Evolutionary conservation across 2,329 filamentous ascomycete species (phyloP).

Genomic region (Colletotrichum sp.): DNA sequence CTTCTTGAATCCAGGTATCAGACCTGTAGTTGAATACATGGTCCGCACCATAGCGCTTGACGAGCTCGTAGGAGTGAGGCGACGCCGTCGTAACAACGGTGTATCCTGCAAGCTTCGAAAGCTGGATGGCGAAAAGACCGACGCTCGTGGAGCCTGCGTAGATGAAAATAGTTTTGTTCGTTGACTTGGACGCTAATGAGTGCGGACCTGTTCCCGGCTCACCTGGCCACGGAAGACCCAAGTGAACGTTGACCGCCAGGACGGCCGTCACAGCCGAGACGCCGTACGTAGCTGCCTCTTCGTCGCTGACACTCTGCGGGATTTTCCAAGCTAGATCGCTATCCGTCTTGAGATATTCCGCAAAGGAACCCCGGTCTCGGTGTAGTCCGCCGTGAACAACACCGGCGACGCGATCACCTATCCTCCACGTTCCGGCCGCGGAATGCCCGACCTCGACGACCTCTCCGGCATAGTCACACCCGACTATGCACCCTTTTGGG

Average conservation of each 20-base stretch:
- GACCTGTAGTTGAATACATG: constrained; percentile 49
- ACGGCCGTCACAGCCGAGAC: constrained; percentile 29
- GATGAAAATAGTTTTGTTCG: constrained; percentile 22
- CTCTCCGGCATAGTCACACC: constrained; percentile 35
- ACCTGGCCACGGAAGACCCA: constrained; percentile 24
- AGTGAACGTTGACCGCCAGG: constrained; percentile 26
- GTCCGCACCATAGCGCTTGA: constrained; percentile 48
- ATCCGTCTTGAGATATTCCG: constrained; percentile 27
- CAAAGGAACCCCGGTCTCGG: constrained; percentile 29
- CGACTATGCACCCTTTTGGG: constrained; percentile 29
- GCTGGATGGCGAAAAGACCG: constrained; percentile 12
- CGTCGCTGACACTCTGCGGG: constrained; percentile 24
- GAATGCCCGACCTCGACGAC: constrained; percentile 32
- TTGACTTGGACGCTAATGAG: neutral
- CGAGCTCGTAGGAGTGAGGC: constrained; percentile 39
- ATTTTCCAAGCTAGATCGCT: constrained; percentile 28
- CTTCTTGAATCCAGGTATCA: neutral
- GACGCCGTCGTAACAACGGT: constrained; percentile 6
- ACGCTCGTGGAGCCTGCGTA: constrained; percentile 28
- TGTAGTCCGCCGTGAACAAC: constrained; percentile 27
- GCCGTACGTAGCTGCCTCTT: constrained; percentile 32
- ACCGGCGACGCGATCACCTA: constrained; percentile 33
- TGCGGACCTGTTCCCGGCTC: neutral
- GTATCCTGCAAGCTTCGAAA: neutral
- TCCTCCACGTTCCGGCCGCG: neutral